phyloP scores from a whole-genome alignment of 2,329 filamentous ascomycete species.

The Pezizomycotina sp. region DNA sequence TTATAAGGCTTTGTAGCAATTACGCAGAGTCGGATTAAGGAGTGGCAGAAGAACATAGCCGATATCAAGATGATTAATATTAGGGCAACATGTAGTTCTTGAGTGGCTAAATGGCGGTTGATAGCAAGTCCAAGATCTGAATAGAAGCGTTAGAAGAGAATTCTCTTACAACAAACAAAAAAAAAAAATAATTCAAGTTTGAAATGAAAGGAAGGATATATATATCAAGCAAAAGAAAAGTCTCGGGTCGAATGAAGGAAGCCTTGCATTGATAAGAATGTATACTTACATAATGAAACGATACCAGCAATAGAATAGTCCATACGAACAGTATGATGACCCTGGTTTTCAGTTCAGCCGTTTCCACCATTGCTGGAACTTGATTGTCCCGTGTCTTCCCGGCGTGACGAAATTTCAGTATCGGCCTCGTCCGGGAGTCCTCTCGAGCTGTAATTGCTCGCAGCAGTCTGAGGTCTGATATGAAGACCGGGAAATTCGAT shows the following conservation, averaged over 20 bases:
- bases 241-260: constrained; percentile 48
- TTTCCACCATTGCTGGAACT: constrained; percentile 9
- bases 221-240: constrained; percentile 42
- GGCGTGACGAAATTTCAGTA: too few relatives aligned
- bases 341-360: constrained; percentile 13
- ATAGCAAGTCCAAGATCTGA: constrained; percentile 58
- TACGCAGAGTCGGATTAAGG: constrained; percentile 56
- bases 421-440: too few relatives aligned
- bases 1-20: constrained; percentile 38
- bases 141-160: constrained; percentile 5
- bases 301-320: constrained; percentile 17
- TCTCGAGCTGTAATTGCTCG: too few relatives aligned
- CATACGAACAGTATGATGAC: constrained; percentile 16
- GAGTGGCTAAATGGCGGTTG: constrained; percentile 41
- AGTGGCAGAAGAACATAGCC: constrained; percentile 66
- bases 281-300: constrained; percentile 18
- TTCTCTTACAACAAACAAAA: constrained; percentile 7
- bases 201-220: constrained; percentile 38
- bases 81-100: constrained; percentile 59
- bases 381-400: too few relatives aligned
- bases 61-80: constrained; percentile 60
- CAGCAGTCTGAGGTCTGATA: too few relatives aligned
- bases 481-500: too few relatives aligned
- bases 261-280: constrained; percentile 34
- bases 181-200: neutral